phyloP scores from a whole-genome alignment of 108 stramenopile genomes.

The Cyclotella choctawhatcheeana region DNA sequence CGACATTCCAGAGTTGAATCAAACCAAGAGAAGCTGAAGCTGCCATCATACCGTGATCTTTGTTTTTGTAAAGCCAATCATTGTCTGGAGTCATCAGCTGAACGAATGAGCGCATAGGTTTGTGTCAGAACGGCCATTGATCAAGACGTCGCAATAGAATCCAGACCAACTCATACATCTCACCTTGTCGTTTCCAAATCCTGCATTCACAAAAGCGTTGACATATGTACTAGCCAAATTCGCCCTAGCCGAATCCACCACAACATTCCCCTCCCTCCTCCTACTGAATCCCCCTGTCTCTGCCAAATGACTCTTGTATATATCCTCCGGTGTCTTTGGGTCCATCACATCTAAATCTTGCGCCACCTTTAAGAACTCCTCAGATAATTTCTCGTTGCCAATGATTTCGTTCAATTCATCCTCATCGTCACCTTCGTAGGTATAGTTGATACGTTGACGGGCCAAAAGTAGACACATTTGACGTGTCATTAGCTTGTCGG shows the following conservation, averaged over 20 bases:
- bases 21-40: constrained; percentile 97
- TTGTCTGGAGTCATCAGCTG: constrained; percentile 88
- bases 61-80: constrained; percentile 98
- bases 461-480: constrained; percentile 92
- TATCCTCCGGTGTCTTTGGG: constrained; percentile 97
- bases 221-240: constrained; percentile 99
- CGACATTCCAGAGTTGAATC: constrained; percentile 98
- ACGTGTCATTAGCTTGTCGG: constrained; percentile 81
- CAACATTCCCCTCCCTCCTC: constrained; percentile 78
- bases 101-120: not conserved
- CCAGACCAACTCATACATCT: not conserved
- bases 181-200: constrained; percentile 93
- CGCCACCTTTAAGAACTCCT: constrained; percentile 90
- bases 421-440: constrained; percentile 71
- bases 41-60: constrained; percentile 98
- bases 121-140: not conserved
- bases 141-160: no score
- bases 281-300: constrained; percentile 94
- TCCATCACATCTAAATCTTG: constrained; percentile 96
- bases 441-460: constrained; percentile 86
- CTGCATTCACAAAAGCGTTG: constrained; percentile 99
- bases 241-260: constrained; percentile 97
- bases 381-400: constrained; percentile 91
- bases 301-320: constrained; percentile 98
- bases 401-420: constrained; percentile 90